These are phyloP conservation scores for Podospora fimiseda DNA, from an alignment of 495 filamentous ascomycete genomes.

Conservation along the genomic window DNA sequence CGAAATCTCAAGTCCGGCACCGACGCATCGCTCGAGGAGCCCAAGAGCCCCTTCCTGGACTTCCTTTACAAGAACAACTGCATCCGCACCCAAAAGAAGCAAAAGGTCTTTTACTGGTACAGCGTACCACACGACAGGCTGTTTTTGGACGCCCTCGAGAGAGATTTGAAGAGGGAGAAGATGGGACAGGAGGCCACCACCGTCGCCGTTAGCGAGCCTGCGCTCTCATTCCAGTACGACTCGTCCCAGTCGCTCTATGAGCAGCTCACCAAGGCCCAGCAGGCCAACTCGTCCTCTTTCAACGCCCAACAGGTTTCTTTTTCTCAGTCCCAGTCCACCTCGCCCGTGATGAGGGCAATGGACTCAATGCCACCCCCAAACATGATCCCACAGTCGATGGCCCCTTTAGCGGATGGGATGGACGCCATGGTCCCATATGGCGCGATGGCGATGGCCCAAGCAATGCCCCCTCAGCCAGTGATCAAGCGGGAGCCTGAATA, in stretches of 20 bases:
- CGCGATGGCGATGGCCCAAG: slow-evolving; percentile 54
- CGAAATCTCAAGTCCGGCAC: slow-evolving; percentile 97
- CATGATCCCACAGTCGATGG: slow-evolving; percentile 73
- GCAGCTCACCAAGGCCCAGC: slow-evolving; percentile 98
- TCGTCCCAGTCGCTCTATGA: slow-evolving; percentile 98
- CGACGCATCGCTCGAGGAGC: slow-evolving; percentile 97
- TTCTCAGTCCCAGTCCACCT: slow-evolving; percentile 66
- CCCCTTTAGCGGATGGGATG: slow-evolving; percentile 75
- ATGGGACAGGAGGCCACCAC: slow-evolving; percentile 98
- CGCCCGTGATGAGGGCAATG: slow-evolving; percentile 85
- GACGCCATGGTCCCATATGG: slow-evolving; percentile 67
- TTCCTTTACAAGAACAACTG: slow-evolving; percentile 99
- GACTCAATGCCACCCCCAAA: slow-evolving; percentile 63
- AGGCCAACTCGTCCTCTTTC: slow-evolving; percentile 95
- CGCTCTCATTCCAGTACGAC: slow-evolving; percentile 97
- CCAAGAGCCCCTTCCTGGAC: slow-evolving; percentile 95
- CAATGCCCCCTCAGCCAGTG: slow-evolving; percentile 58
- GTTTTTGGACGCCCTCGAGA: slow-evolving; percentile 94
- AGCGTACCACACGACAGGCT: slow-evolving; percentile 96
- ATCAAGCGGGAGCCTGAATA: slow-evolving; percentile 82
- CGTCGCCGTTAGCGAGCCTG: slow-evolving; percentile 90
- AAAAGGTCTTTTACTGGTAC: slow-evolving; percentile 99
- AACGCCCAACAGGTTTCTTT: slow-evolving; percentile 75
- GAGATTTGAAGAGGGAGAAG: slow-evolving; percentile 97
- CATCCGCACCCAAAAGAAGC: slow-evolving; percentile 99